A percentile compares a stretch with the other conserved stretches of the same genome.
Evolutionary conservation across 495 filamentous ascomycete species (phyloP).

Genomic region (Hypoxylon perforatum): DNA sequence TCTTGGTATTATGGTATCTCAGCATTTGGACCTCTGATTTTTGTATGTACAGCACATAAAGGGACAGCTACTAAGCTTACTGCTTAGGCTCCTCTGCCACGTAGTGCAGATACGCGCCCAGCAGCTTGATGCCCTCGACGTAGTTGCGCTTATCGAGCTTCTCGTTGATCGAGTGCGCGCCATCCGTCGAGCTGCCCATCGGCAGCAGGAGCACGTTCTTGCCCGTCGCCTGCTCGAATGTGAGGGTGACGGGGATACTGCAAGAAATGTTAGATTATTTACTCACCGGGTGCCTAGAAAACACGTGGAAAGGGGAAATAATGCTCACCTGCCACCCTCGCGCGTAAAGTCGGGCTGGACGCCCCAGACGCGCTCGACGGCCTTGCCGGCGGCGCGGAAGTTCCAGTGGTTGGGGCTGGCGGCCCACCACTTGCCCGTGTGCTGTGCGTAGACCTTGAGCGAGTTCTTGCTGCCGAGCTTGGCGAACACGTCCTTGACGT

Average conservation of each 20-base stretch:
- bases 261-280: slow-evolving; percentile 2
- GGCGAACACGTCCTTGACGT: slow-evolving; percentile 81
- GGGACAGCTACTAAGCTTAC: slow-evolving; percentile 22
- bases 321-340: slow-evolving; percentile 85
- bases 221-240: slow-evolving; percentile 96
- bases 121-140: slow-evolving; percentile 95
- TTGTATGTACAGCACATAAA: no score
- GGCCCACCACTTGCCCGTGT: slow-evolving; percentile 98
- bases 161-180: slow-evolving; percentile 96
- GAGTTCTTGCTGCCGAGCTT: slow-evolving; percentile 92
- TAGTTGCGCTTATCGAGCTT: slow-evolving; percentile 98
- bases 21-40: no score
- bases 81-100: slow-evolving; percentile 85
- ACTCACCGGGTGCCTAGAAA: no score
- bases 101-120: slow-evolving; percentile 96
- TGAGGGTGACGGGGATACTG: slow-evolving; percentile 95
- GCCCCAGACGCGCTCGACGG: slow-evolving; percentile 90
- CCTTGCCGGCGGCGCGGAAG: slow-evolving; percentile 91
- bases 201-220: slow-evolving; percentile 97
- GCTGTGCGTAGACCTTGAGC: slow-evolving; percentile 79
- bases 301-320: neutral
- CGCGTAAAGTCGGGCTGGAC: slow-evolving; percentile 94
- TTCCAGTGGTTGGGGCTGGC: slow-evolving; percentile 98
- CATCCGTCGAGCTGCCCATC: slow-evolving; percentile 97
- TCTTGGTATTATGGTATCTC: neutral